Evolutionary conservation across 768 basidiomycete species (phyloP).

Genomic region (Pisolithus marmoratus): DNA sequence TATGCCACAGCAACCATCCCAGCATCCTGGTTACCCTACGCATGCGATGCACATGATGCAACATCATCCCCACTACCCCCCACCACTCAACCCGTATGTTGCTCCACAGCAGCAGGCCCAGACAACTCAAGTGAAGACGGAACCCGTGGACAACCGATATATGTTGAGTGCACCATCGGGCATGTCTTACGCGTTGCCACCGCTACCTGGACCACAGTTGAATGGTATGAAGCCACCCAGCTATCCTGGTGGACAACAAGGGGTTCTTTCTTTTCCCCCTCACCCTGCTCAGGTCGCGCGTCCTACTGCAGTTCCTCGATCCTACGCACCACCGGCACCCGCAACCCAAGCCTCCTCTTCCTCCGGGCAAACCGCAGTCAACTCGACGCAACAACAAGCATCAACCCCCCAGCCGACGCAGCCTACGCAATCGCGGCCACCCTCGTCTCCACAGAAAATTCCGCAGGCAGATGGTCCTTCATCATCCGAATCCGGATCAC

Average conservation of each 20-base stretch:
- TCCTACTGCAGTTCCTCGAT: conserved; percentile 14
- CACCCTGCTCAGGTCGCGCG: conserved; percentile 26
- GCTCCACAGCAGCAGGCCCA: conserved; percentile 25
- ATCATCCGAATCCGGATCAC: conserved; percentile 60
- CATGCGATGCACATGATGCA: conserved; percentile 59
- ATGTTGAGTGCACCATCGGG: conserved; percentile 44
- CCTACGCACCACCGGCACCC: conserved; percentile 16
- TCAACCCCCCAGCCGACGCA: conserved; percentile 13
- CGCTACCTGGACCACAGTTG: conserved; percentile 60
- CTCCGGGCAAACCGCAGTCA: conserved; percentile 13
- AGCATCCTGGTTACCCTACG: conserved; percentile 49
- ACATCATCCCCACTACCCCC: conserved; percentile 49
- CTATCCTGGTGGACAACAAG: conserved; percentile 54
- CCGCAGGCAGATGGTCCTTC: conserved; percentile 81
- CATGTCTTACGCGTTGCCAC: conserved; percentile 49
- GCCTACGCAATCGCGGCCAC: conserved; percentile 14
- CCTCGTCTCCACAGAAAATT: conserved; percentile 34
- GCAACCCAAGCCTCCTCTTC: conserved; percentile 1
- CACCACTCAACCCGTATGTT: conserved; percentile 47
- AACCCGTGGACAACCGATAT: conserved; percentile 67
- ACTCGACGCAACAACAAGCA: conserved; percentile 17
- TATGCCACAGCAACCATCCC: conserved; percentile 40
- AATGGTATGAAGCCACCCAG: conserved; percentile 46
- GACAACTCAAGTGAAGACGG: conserved; percentile 60
- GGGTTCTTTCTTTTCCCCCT: conserved; percentile 49